phyloP scores from a whole-genome alignment of 192 early-diverging fungal species.

The Anaeromyces robustus region DNA sequence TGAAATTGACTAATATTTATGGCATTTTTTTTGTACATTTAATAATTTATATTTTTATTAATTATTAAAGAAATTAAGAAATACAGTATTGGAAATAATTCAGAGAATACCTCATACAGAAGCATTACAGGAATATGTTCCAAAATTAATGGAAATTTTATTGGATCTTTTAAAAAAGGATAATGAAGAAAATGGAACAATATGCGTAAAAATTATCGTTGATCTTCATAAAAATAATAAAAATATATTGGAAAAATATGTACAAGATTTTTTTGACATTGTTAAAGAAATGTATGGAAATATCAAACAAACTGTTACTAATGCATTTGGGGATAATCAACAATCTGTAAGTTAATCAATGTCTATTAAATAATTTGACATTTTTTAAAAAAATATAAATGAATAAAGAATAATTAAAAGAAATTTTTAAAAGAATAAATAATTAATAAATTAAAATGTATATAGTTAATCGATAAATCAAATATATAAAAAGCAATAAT shows the following conservation, averaged over 20 bases:
- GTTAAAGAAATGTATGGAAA: slow-evolving; percentile 87
- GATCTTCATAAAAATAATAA: slow-evolving; percentile 86
- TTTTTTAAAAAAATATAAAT: too few relatives aligned
- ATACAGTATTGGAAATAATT: slow-evolving; percentile 76
- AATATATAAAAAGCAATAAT: too few relatives aligned
- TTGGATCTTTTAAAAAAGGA: slow-evolving; percentile 65
- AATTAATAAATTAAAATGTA: too few relatives aligned
- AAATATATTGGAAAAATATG: slow-evolving; percentile 62
- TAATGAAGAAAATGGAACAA: slow-evolving; percentile 95
- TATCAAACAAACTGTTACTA: slow-evolving; percentile 70
- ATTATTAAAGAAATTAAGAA: slow-evolving; percentile 60
- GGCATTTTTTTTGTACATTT: too few relatives aligned
- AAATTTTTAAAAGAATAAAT: too few relatives aligned
- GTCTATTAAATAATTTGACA: too few relatives aligned
- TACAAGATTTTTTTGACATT: slow-evolving; percentile 77
- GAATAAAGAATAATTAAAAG: too few relatives aligned
- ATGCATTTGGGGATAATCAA: slow-evolving; percentile 48
- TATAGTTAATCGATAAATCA: too few relatives aligned
- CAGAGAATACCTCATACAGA: slow-evolving; percentile 85
- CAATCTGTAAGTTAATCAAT: background rate
- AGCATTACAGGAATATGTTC: slow-evolving; percentile 53
- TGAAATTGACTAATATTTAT: too few relatives aligned
- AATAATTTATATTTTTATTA: too few relatives aligned
- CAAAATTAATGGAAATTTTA: slow-evolving; percentile 56
- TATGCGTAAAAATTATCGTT: slow-evolving; percentile 84